Conservation (phyloP, 75 land plant genomes). For the Adiantum capillusveneris region DNA sequence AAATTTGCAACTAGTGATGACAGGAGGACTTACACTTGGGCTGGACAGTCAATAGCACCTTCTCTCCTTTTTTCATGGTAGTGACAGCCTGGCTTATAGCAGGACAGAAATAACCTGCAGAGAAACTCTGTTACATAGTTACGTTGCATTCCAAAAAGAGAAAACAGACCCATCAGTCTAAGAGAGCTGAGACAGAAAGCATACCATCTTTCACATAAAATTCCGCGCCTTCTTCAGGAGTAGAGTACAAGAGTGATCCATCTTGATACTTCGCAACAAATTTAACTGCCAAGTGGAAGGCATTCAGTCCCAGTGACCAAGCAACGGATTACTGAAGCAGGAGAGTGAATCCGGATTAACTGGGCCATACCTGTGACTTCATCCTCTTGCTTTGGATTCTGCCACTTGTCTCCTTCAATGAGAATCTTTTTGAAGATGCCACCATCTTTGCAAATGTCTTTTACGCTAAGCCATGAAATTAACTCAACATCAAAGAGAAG, state of each 20-base stretch:
- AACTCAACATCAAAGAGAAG: conserved; percentile 74
- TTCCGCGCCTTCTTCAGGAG: conserved; percentile 48
- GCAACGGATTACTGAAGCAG: neutral
- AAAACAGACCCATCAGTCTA: no score
- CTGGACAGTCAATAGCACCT: conserved; percentile 35
- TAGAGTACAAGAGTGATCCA: conserved; percentile 27
- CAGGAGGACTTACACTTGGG: conserved; percentile 65
- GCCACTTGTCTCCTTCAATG: conserved; percentile 49
- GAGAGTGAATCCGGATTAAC: neutral
- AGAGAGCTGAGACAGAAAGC: no score
- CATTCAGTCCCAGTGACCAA: no score
- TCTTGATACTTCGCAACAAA: conserved; percentile 36
- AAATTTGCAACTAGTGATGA: no score
- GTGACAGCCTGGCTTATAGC: conserved; percentile 44
- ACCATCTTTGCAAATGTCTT: conserved; percentile 58
- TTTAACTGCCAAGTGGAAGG: conserved; percentile 25
- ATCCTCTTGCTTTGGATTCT: conserved; percentile 47
- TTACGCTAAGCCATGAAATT: conserved; percentile 64
- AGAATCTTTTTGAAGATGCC: conserved; percentile 52
- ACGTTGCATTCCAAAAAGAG: no score
- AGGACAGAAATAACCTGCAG: conserved; percentile 51
- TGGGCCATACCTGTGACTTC: conserved; percentile 46
- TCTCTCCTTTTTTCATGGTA: conserved; percentile 62
- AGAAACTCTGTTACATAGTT: no score
- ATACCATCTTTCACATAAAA: conserved; percentile 43